Base-by-base conservation (phyloP, 768 basidiomycete genomes). In the Macrocybe gigantea region DNA sequence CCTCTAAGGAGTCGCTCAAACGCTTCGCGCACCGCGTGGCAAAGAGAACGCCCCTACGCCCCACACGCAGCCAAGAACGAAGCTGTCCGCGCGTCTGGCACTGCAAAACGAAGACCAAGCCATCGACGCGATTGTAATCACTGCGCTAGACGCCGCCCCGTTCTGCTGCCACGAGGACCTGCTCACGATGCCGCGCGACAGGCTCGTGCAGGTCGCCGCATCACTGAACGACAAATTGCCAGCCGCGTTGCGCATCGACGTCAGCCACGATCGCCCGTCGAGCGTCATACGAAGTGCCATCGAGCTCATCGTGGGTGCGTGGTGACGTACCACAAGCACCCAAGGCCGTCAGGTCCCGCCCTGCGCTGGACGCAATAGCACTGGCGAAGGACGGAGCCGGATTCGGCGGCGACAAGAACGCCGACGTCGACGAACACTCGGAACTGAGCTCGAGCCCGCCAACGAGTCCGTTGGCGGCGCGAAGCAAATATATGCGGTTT, bases 161-260 rank as follows among this genome's bases (percentile, higher is more conserved):
- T 88, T 87, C 64, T 83, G 82, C 63, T 85, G 83, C 61, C 83
- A 88, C 58, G 82, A 84, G 50, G 84, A 88, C 53, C 72, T 87
- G 37, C 56, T 85, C 46, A 72, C 75, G 1, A 86, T 88, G 85
- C 55, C 74, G 3, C 77, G 76, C 37, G 39, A 60, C 1, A 68
- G 77, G 49, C 77, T 88, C 38, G 57, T 80, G 40, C 60, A 48
- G 1, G 82, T 82, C 11, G 84, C 82, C 5, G 52, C 55, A 11
- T 53, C 66, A 7, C 70, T 88, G 40, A 88, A 88, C 59, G 66
- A 57, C 10, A 74, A 73, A 34, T 68, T 87, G 1, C 85, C 85
- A 2, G 57, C 47, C 38, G 70, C 65, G 0, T 59, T 82, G 55
- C 70, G 67, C 14, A 83, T 88, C 46, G 69, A 74, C 45, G 60